Conservation (phyloP, 306 rosid species). For the Trichosanthes truncata region DNA sequence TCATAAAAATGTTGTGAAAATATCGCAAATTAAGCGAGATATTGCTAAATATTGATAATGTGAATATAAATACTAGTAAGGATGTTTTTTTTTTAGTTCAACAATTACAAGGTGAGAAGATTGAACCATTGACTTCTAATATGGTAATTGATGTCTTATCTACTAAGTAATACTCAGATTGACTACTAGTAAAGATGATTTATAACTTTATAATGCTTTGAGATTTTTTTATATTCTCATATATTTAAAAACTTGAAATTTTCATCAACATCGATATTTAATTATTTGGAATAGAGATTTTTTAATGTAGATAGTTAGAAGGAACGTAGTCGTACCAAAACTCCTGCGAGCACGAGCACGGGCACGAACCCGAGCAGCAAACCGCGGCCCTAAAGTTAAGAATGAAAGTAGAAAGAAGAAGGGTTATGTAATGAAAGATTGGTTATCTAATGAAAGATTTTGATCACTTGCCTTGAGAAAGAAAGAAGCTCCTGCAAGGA, state of each 20-base stretch:
- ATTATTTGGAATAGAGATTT: not conserved
- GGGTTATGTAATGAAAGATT: not conserved
- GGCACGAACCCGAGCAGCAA: not conserved
- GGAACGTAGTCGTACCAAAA: not conserved
- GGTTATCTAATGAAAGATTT: not conserved
- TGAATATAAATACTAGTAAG: no score
- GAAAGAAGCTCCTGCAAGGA: constrained; percentile 36
- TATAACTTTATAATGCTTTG: no score
- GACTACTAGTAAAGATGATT: no score
- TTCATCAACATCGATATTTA: not conserved
- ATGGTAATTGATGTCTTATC: no score
- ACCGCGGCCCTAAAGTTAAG: not conserved
- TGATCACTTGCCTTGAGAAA: constrained; percentile 19
- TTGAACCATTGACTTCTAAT: no score
- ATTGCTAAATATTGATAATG: no score
- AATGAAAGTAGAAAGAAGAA: not conserved
- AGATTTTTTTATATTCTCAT: no score
- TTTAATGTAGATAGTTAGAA: not conserved
- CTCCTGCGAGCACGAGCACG: not conserved
- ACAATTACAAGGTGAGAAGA: no score
- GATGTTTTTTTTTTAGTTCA: no score
- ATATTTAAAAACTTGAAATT: not conserved
- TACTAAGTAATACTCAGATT: no score
- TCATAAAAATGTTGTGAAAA: no score
- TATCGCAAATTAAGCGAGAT: no score